A percentile compares a stretch with the other conserved stretches of the same genome.
Evolutionary conservation across 305 asterid genomes (phyloP).

Genomic region (Striga hermonthica): DNA sequence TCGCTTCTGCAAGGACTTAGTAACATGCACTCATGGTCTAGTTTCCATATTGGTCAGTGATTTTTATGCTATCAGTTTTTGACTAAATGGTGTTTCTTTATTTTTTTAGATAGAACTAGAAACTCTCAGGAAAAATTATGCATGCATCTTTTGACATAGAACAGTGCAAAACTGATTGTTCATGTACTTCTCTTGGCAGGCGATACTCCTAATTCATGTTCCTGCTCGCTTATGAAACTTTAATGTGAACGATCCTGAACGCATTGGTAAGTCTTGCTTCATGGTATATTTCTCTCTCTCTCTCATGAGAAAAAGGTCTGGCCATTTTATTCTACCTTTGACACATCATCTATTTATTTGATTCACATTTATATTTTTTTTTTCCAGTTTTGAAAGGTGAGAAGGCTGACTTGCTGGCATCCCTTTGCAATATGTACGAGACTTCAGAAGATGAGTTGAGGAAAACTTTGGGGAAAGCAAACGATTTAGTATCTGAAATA

Average conservation of each 20-base stretch:
- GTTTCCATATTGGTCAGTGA: slow-evolving; percentile 80
- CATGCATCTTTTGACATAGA: background rate
- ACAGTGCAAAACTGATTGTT: background rate
- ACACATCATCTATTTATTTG: slow-evolving; percentile 1
- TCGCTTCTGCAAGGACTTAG: slow-evolving; percentile 74
- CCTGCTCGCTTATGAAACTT: slow-evolving; percentile 70
- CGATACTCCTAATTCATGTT: slow-evolving; percentile 72
- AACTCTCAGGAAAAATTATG: slow-evolving; percentile 15
- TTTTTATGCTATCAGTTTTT: slow-evolving; percentile 30
- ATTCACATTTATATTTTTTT: slow-evolving; percentile 23
- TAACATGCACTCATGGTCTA: slow-evolving; percentile 86
- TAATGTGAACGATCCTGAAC: slow-evolving; percentile 53
- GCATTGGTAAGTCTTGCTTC: slow-evolving; percentile 58
- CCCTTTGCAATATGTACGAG: slow-evolving; percentile 74
- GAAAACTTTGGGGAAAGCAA: slow-evolving; percentile 64
- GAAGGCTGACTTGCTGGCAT: slow-evolving; percentile 73
- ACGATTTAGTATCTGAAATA: slow-evolving; percentile 53
- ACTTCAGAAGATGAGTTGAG: slow-evolving; percentile 81
- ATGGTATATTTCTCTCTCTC: background rate
- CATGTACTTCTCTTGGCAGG: slow-evolving; percentile 49
- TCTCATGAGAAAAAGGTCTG: background rate
- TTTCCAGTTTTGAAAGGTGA: slow-evolving; percentile 73
- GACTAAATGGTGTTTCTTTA: slow-evolving; percentile 12
- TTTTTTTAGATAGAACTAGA: slow-evolving; percentile 24
- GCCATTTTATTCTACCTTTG: slow-evolving; percentile 6